A percentile compares a stretch with the other conserved stretches of the same genome.
These are phyloP conservation scores for Phaffia tasmanica DNA, from an alignment of 768 basidiomycete genomes.

Conservation along the genomic window DNA sequence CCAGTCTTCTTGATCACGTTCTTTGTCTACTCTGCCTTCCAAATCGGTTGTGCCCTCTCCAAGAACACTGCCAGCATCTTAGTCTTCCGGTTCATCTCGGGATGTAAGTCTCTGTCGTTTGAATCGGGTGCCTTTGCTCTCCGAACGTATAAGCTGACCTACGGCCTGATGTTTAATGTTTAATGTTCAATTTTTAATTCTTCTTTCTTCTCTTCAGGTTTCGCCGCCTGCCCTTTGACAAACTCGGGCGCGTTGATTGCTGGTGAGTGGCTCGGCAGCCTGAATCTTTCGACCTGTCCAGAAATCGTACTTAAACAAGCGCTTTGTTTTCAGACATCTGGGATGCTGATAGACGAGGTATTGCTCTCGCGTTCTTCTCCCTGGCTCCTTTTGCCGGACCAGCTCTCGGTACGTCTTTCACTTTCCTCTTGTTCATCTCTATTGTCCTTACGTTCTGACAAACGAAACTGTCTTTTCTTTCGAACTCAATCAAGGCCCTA, in stretches of 20 bases:
- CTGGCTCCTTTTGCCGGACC: conserved; percentile 39
- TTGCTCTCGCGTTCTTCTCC: conserved; percentile 24
- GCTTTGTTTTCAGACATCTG: conserved; percentile 8
- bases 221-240: conserved; percentile 40
- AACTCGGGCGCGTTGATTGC: conserved; percentile 36
- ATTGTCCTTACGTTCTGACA: background rate
- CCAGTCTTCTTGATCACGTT: conserved; percentile 11
- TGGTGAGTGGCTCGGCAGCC: background rate
- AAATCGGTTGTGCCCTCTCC: conserved; percentile 40
- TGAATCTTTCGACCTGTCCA: conserved; percentile 36
- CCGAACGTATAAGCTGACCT: background rate
- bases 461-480: background rate
- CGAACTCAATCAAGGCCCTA: conserved; percentile 33
- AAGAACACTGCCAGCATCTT: conserved; percentile 40
- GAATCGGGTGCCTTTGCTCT: background rate
- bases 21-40: conserved; percentile 29
- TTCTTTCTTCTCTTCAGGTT: conserved; percentile 10
- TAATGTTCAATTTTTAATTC: conserved; percentile 5
- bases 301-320: conserved; percentile 32
- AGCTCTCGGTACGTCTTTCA: background rate
- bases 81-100: conserved; percentile 39
- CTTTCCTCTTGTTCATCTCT: background rate
- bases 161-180: background rate
- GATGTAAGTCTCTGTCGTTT: conserved; percentile 36
- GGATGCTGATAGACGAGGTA: conserved; percentile 22